Conservation (phyloP, 1,139 yeast genomes). For the Suhomyces wounanorum region DNA sequence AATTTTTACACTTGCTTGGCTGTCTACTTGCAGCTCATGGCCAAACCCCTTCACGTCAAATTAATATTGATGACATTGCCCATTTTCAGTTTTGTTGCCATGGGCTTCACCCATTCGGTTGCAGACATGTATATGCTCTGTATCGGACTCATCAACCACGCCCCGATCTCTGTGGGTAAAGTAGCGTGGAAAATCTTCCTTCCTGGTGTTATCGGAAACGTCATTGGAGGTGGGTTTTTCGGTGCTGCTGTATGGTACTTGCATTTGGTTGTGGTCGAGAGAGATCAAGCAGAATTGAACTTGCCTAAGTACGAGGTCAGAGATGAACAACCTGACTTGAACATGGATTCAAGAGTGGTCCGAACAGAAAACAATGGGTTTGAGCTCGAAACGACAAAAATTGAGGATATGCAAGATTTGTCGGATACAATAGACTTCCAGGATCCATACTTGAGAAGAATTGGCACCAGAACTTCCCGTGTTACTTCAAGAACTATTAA, state of each 20-base stretch:
- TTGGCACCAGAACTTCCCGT: slow-evolving; percentile 11
- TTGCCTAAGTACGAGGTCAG: slow-evolving; percentile 68
- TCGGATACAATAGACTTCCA: neutral
- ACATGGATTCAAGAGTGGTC: slow-evolving; percentile 75
- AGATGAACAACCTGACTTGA: slow-evolving; percentile 79
- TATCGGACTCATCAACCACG: slow-evolving; percentile 66
- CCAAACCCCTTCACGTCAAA: slow-evolving; percentile 79
- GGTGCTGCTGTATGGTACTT: slow-evolving; percentile 68
- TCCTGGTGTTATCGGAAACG: slow-evolving; percentile 70
- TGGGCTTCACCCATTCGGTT: slow-evolving; percentile 78
- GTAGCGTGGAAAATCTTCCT: slow-evolving; percentile 71
- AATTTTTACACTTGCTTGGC: slow-evolving; percentile 77
- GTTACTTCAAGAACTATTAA: slow-evolving; percentile 9
- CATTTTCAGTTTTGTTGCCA: slow-evolving; percentile 67
- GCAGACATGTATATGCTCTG: slow-evolving; percentile 76
- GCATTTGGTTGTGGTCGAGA: slow-evolving; percentile 69
- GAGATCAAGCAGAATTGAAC: slow-evolving; percentile 58
- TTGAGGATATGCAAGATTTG: neutral
- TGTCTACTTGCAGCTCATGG: slow-evolving; percentile 72
- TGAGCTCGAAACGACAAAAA: neutral
- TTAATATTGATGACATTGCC: slow-evolving; percentile 65
- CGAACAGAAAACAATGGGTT: slow-evolving; percentile 1
- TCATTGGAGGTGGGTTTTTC: slow-evolving; percentile 68
- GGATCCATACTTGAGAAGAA: neutral
- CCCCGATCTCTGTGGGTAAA: slow-evolving; percentile 59